A percentile compares a stretch with the other conserved stretches of the same genome.
Evolutionary conservation across 2,329 filamentous ascomycete species (phyloP).

Genomic region (Phaeophleospora eucalypticola): DNA sequence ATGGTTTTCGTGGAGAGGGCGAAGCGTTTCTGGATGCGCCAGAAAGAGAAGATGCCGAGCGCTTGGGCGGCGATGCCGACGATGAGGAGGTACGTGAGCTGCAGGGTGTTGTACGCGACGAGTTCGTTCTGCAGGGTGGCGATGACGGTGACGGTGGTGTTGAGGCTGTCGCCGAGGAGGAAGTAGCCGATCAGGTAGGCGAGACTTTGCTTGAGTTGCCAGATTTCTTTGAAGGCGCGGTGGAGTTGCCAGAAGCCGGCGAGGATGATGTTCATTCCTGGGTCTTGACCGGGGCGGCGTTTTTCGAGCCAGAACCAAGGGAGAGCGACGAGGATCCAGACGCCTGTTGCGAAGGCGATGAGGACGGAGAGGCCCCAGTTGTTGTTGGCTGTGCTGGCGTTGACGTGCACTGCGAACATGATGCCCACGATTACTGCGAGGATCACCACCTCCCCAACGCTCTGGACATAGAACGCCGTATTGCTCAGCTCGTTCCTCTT

Average conservation of each 20-base stretch:
- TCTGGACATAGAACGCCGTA: conserved; percentile 61
- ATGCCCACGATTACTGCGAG: conserved; percentile 62
- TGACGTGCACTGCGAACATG: conserved; percentile 58
- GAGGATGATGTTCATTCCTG: conserved; percentile 50
- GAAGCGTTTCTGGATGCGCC: conserved; percentile 54
- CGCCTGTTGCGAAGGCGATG: conserved; percentile 60
- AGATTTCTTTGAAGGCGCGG: conserved; percentile 56
- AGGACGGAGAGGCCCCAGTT: conserved; percentile 64
- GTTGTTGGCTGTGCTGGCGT: conserved; percentile 57
- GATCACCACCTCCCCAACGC: conserved; percentile 58
- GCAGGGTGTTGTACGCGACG: conserved; percentile 61
- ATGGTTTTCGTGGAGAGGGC: conserved; percentile 61
- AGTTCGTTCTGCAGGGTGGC: conserved; percentile 62
- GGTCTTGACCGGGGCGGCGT: conserved; percentile 55
- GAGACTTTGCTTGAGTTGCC: conserved; percentile 61
- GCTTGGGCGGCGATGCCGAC: conserved; percentile 63
- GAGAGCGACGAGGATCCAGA: conserved; percentile 60
- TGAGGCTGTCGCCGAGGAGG: conserved; percentile 64
- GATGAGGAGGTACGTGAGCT: conserved; percentile 62
- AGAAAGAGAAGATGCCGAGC: conserved; percentile 59
- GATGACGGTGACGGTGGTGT: conserved; percentile 67
- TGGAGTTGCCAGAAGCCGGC: conserved; percentile 61
- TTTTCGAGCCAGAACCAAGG: conserved; percentile 67
- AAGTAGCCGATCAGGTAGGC: conserved; percentile 65
- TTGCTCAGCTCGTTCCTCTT: conserved; percentile 63